Conservation (phyloP, 2,329 filamentous ascomycete species). For the Xylaria sp. region DNA sequence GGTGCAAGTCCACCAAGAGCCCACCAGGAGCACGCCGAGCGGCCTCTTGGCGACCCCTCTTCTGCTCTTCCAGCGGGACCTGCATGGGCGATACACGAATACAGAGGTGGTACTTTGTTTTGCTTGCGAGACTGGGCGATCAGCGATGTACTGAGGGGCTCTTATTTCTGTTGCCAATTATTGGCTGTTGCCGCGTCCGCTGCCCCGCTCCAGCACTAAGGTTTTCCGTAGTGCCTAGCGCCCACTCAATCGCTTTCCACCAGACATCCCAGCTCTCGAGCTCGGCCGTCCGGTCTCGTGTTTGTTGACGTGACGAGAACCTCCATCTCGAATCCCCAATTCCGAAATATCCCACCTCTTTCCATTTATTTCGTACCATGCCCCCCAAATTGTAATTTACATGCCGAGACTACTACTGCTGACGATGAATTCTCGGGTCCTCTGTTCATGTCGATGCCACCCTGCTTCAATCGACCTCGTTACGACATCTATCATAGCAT, state of each 20-base stretch:
- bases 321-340: background rate
- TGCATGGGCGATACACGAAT: no score
- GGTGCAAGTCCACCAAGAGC: background rate
- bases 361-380: background rate
- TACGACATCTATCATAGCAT: background rate
- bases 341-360: slow-evolving; percentile 18
- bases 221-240: slow-evolving; percentile 7
- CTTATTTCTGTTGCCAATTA: slow-evolving; percentile 11
- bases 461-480: background rate
- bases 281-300: background rate
- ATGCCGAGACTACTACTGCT: slow-evolving; percentile 4
- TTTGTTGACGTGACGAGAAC: background rate
- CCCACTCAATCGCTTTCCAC: background rate
- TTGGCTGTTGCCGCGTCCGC: slow-evolving; percentile 8
- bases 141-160: slow-evolving; percentile 24
- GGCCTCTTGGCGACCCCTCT: background rate
- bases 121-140: background rate
- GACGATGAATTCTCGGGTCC: slow-evolving; percentile 18
- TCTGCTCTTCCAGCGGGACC: background rate
- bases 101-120: slow-evolving; percentile 1
- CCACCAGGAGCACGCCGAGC: background rate
- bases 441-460: background rate
- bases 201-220: slow-evolving; percentile 17
- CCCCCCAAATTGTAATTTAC: slow-evolving; percentile 10
- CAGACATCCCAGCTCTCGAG: background rate